Evolutionary conservation across 768 basidiomycete species (phyloP).

Genomic region (Psilocybe subaeruginosa): DNA sequence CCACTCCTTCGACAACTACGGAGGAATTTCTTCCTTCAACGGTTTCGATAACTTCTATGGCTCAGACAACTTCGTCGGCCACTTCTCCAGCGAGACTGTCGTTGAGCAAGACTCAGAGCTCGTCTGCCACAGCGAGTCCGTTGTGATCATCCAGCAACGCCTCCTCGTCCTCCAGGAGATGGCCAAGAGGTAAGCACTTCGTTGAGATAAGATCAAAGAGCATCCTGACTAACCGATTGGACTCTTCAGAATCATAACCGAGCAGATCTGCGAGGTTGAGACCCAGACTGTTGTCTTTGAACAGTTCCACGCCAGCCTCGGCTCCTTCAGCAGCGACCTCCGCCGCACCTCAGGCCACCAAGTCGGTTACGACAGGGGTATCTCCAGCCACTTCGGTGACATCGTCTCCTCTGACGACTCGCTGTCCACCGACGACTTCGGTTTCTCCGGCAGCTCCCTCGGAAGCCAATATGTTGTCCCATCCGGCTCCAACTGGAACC

Average conservation of each 20-base stretch:
- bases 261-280: constrained; percentile 52
- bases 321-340: constrained; percentile 41
- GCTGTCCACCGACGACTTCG: constrained; percentile 38
- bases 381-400: constrained; percentile 34
- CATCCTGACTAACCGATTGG: background rate
- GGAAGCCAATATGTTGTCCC: constrained; percentile 40
- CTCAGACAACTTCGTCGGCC: constrained; percentile 43
- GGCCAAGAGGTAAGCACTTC: constrained; percentile 39
- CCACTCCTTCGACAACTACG: constrained; percentile 37
- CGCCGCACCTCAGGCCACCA: constrained; percentile 37
- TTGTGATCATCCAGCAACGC: constrained; percentile 48
- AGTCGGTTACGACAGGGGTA: constrained; percentile 40
- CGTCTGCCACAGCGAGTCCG: constrained; percentile 39
- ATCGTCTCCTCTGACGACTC: constrained; percentile 37
- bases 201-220: background rate
- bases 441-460: constrained; percentile 41
- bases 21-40: constrained; percentile 35
- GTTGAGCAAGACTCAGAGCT: constrained; percentile 33
- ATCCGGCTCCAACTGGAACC: constrained; percentile 42
- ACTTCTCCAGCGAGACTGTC: constrained; percentile 28
- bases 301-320: constrained; percentile 41
- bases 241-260: constrained; percentile 39
- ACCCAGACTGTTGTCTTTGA: constrained; percentile 46
- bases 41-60: constrained; percentile 52
- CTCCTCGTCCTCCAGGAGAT: constrained; percentile 47